Evolutionary conservation across 2,329 filamentous ascomycete species (phyloP).

Genomic region (Monilinia polystroma): DNA sequence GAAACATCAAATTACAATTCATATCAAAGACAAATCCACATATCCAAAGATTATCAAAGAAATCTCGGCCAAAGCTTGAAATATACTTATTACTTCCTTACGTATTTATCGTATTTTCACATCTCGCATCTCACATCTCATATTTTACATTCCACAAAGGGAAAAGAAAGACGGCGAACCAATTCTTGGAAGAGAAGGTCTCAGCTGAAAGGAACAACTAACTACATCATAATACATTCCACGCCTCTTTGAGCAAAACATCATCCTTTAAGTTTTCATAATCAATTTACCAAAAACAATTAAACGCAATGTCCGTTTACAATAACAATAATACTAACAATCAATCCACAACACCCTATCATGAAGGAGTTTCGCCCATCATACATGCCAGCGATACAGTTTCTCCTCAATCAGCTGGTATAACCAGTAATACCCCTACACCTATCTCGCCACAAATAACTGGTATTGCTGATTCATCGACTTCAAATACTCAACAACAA

Average conservation of each 20-base stretch:
- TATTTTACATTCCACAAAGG: background rate
- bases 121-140: too few relatives aligned
- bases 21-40: conserved; percentile 1
- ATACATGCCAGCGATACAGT: background rate
- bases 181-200: background rate
- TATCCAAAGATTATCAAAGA: background rate
- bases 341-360: background rate
- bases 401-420: conserved; percentile 15
- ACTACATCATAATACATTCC: conserved; percentile 8
- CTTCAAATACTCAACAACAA: conserved; percentile 15
- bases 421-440: background rate
- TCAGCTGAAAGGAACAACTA: background rate
- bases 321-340: background rate
- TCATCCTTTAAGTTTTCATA: background rate
- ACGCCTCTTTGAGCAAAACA: background rate
- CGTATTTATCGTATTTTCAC: too few relatives aligned
- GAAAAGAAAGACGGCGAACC: background rate
- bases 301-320: conserved; percentile 9
- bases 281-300: background rate
- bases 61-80: background rate
- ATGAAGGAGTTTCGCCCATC: conserved; percentile 10
- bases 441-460: conserved; percentile 13
- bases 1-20: background rate
- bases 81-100: too few relatives aligned
- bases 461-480: background rate